Conservation (phyloP, 441 rosid genomes). For the Theobroma grandiflorum region DNA sequence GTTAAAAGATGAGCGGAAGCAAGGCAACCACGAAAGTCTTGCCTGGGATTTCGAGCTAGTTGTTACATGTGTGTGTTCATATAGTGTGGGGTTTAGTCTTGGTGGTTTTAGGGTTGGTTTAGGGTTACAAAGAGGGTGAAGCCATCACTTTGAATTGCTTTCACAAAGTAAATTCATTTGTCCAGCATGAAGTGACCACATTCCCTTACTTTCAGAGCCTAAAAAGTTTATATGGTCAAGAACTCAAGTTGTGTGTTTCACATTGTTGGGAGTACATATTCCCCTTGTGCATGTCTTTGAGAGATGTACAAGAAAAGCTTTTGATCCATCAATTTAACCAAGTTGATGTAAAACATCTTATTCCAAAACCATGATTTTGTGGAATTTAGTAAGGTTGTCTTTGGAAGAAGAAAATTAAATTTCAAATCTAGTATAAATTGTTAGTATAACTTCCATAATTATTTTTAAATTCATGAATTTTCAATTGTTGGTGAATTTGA, state of each 20-base stretch:
- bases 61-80: no score
- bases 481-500: no score
- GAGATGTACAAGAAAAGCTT: background rate
- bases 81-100: no score
- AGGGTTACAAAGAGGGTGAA: background rate
- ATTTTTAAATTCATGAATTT: no score
- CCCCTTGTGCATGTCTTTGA: background rate
- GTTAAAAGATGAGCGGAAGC: no score
- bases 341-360: background rate
- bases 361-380: background rate
- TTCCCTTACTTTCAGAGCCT: background rate
- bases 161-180: background rate
- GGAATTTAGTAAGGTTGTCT: no score
- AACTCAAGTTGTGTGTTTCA: background rate
- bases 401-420: no score
- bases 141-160: constrained; percentile 1
- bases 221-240: background rate
- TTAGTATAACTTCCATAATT: no score
- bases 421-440: no score
- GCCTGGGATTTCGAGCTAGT: no score
- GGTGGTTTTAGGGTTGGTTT: background rate
- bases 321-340: background rate
- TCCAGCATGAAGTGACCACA: background rate
- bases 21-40: no score
- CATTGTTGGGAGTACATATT: background rate